Conservation (phyloP, 768 basidiomycete genomes). For the Baorangia bicolor region DNA sequence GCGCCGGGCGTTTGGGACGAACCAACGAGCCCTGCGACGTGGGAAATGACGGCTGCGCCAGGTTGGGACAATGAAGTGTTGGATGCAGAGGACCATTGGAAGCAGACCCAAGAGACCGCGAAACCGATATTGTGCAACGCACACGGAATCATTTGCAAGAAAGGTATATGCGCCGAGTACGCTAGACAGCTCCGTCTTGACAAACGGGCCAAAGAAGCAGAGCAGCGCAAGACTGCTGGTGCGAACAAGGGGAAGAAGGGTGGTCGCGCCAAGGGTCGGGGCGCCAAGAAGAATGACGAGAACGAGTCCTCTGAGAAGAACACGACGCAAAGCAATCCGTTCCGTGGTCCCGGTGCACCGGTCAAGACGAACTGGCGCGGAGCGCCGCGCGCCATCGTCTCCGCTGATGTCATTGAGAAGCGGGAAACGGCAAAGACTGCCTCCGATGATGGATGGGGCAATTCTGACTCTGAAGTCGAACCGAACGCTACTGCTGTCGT, state of each 20-base stretch:
- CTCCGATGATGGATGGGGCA: slow-evolving; percentile 21
- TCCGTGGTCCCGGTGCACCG: slow-evolving; percentile 31
- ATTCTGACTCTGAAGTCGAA: slow-evolving; percentile 15
- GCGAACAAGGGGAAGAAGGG: slow-evolving; percentile 25
- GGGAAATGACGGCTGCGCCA: neutral
- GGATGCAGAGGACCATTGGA: slow-evolving; percentile 29
- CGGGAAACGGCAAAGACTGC: slow-evolving; percentile 16
- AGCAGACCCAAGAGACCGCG: slow-evolving; percentile 1
- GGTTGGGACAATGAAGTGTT: slow-evolving; percentile 17
- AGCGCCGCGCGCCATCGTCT: slow-evolving; percentile 26
- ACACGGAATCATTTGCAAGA: slow-evolving; percentile 36
- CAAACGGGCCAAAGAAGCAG: slow-evolving; percentile 16
- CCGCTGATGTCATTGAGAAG: slow-evolving; percentile 24
- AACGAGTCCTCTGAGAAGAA: neutral
- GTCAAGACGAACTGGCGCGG: slow-evolving; percentile 34
- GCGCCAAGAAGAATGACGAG: slow-evolving; percentile 10
- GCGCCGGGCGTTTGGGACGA: slow-evolving; percentile 25
- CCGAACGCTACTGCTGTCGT: slow-evolving; percentile 2
- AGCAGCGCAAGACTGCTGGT: slow-evolving; percentile 15
- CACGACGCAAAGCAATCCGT: slow-evolving; percentile 13
- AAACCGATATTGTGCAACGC: slow-evolving; percentile 26
- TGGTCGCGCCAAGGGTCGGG: slow-evolving; percentile 10
- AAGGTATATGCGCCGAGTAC: slow-evolving; percentile 37
- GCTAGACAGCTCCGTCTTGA: slow-evolving; percentile 24
- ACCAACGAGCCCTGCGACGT: neutral